Evolutionary conservation across 192 early-diverging fungal species (phyloP).

Genomic region (Backusella parvicylindrica): DNA sequence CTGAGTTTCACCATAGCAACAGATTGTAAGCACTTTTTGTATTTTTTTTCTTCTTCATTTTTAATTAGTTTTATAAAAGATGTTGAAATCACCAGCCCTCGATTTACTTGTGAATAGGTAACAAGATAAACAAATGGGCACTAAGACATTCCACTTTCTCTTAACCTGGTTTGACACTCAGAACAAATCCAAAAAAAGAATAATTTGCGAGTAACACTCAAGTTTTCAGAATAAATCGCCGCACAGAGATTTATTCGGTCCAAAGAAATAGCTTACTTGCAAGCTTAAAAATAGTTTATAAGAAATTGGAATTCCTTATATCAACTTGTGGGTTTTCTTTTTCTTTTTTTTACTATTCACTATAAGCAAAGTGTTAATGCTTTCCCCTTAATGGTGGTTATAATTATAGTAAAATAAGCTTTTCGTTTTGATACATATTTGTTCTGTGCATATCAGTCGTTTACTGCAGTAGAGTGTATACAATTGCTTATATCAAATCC

Average conservation of each 20-base stretch:
- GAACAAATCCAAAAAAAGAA: conserved; percentile 16
- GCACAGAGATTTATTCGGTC: conserved; percentile 18
- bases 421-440: too few species aligned
- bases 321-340: neutral
- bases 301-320: neutral
- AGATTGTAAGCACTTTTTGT: neutral
- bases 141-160: conserved; percentile 14
- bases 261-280: neutral
- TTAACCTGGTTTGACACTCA: conserved; percentile 22
- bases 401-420: too few species aligned
- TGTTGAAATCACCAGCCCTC: conserved; percentile 21
- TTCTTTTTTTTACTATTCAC: neutral
- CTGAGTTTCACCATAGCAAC: neutral
- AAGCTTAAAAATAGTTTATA: neutral
- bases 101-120: neutral
- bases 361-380: neutral
- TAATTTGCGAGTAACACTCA: conserved; percentile 22
- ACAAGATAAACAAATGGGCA: conserved; percentile 12
- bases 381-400: too few species aligned
- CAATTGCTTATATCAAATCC: too few species aligned
- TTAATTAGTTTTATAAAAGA: neutral
- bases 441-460: too few species aligned
- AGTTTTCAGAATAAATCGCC: conserved; percentile 13
- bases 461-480: too few species aligned
- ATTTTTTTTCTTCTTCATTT: neutral